Conservation (phyloP, 805 yeast genomes). For the Cyberlindnera saturnus region DNA sequence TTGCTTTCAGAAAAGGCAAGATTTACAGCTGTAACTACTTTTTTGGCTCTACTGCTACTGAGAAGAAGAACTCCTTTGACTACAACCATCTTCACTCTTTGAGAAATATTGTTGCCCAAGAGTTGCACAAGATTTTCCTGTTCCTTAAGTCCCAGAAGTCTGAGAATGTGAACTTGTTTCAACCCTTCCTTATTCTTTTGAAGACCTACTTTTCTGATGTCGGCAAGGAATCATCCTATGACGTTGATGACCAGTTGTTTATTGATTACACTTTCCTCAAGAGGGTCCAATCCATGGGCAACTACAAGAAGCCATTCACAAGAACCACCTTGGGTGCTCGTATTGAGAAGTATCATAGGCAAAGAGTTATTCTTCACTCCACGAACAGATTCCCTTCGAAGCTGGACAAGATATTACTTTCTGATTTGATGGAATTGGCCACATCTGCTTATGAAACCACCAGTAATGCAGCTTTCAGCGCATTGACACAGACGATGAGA, state of each 20-base stretch:
- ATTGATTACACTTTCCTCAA: slow-evolving; percentile 52
- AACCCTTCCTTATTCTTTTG: slow-evolving; percentile 54
- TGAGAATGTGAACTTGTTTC: slow-evolving; percentile 60
- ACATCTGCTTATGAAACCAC: slow-evolving; percentile 67
- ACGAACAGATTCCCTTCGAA: slow-evolving; percentile 67
- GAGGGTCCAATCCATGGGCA: slow-evolving; percentile 56
- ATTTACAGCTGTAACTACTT: slow-evolving; percentile 59
- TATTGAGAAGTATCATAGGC: slow-evolving; percentile 65
- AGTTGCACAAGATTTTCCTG: slow-evolving; percentile 51
- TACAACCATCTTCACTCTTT: slow-evolving; percentile 53
- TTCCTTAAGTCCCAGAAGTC: slow-evolving; percentile 43
- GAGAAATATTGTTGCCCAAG: slow-evolving; percentile 53
- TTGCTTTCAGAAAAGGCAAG: slow-evolving; percentile 53
- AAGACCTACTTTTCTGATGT: slow-evolving; percentile 78
- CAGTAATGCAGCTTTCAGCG: slow-evolving; percentile 62
- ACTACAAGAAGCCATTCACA: slow-evolving; percentile 64
- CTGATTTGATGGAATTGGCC: slow-evolving; percentile 58
- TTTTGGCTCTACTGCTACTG: slow-evolving; percentile 50
- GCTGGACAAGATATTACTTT: slow-evolving; percentile 55
- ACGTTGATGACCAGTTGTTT: slow-evolving; percentile 45
- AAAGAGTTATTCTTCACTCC: slow-evolving; percentile 64
- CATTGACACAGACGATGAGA: slow-evolving; percentile 63
- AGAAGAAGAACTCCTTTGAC: slow-evolving; percentile 34
- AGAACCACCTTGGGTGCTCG: slow-evolving; percentile 74
- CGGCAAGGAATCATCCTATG: slow-evolving; percentile 63